Conservation (phyloP, 768 basidiomycete species). For the Kwoniella sp. region DNA sequence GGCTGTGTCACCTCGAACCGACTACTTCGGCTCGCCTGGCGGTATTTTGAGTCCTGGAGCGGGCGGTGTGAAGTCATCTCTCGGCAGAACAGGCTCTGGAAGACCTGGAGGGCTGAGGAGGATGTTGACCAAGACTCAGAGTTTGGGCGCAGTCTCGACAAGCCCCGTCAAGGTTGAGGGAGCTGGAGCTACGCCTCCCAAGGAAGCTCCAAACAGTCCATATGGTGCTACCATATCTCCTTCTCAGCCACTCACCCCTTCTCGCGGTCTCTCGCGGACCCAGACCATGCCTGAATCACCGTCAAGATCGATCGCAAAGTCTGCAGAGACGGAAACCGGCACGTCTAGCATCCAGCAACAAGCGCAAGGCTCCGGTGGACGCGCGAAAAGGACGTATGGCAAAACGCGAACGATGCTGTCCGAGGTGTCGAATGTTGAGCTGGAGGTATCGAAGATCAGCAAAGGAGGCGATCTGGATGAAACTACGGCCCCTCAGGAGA, state of each 20-base stretch:
- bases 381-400: constrained; percentile 41
- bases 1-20: constrained; percentile 25
- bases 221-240: constrained; percentile 13
- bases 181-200: neutral
- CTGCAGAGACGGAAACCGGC: neutral
- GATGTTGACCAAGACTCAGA: constrained; percentile 47
- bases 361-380: constrained; percentile 23
- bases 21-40: constrained; percentile 16
- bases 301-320: neutral
- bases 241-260: constrained; percentile 21
- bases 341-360: neutral
- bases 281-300: constrained; percentile 28
- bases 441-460: constrained; percentile 8
- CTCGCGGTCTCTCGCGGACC: constrained; percentile 11
- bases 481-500: constrained; percentile 26
- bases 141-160: constrained; percentile 23
- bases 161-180: constrained; percentile 8
- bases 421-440: constrained; percentile 19
- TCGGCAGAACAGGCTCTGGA: neutral
- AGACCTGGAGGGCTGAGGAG: constrained; percentile 28
- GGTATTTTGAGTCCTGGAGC: neutral
- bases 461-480: neutral
- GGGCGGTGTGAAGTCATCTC: neutral
- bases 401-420: constrained; percentile 26
- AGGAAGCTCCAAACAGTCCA: constrained; percentile 2